phyloP scores from a whole-genome alignment of 441 rosid species.

The Lepidium campestre region DNA sequence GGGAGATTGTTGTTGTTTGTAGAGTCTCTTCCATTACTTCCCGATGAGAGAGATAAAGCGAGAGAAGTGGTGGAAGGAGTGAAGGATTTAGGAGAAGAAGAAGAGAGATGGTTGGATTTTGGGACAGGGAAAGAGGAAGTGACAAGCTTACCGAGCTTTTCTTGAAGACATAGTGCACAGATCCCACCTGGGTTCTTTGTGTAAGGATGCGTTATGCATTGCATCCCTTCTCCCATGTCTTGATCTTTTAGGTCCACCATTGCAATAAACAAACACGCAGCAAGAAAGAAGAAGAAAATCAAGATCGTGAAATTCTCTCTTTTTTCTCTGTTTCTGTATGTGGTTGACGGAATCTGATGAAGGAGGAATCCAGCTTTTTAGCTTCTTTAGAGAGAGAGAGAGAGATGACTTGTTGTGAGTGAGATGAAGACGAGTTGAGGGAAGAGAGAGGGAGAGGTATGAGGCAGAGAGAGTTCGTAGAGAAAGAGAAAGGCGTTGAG shows the following conservation, averaged over 20 bases:
- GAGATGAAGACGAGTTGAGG: neutral
- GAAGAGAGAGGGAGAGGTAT: neutral
- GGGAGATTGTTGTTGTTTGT: slow-evolving; percentile 42
- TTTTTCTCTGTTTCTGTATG: slow-evolving; percentile 15
- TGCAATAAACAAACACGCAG: slow-evolving; percentile 1
- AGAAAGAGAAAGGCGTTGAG: slow-evolving; percentile 29
- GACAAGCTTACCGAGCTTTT: slow-evolving; percentile 93
- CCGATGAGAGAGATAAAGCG: slow-evolving; percentile 31
- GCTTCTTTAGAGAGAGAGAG: slow-evolving; percentile 1
- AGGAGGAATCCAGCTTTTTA: slow-evolving; percentile 7
- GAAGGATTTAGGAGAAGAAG: slow-evolving; percentile 41
- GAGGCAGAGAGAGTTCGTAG: slow-evolving; percentile 9
- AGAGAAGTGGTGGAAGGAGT: slow-evolving; percentile 33
- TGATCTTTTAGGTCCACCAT: slow-evolving; percentile 38
- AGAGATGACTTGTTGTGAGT: neutral
- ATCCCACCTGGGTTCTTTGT: slow-evolving; percentile 85
- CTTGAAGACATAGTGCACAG: slow-evolving; percentile 93
- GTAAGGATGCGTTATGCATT: slow-evolving; percentile 70
- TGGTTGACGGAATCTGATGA: neutral
- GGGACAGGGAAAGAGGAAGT: slow-evolving; percentile 75
- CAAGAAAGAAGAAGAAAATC: neutral
- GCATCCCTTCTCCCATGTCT: slow-evolving; percentile 82
- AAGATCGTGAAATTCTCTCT: neutral
- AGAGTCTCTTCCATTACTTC: slow-evolving; percentile 1
- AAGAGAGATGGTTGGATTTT: slow-evolving; percentile 45